Conservation (phyloP, 257 asterid species). For the Rhazya stricta region DNA sequence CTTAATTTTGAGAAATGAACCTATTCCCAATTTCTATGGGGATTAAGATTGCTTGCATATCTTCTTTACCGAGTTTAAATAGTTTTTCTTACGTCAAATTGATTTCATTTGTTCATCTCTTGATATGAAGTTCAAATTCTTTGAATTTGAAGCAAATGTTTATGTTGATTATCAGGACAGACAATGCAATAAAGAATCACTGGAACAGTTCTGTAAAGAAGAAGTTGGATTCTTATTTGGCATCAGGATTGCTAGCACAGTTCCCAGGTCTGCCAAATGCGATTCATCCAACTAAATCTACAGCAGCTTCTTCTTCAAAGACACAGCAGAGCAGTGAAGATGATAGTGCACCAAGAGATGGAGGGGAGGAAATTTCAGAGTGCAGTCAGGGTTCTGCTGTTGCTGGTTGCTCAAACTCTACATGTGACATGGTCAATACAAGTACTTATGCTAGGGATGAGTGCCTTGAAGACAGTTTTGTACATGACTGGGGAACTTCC, state of each 20-base stretch:
- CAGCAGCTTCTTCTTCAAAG: slow-evolving; percentile 56
- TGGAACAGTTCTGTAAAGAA: slow-evolving; percentile 96
- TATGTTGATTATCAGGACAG: slow-evolving; percentile 63
- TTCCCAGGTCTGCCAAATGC: slow-evolving; percentile 59
- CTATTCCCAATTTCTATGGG: slow-evolving; percentile 13
- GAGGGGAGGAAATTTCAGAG: slow-evolving; percentile 76
- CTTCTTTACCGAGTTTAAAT: slow-evolving; percentile 12
- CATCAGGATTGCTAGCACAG: slow-evolving; percentile 83
- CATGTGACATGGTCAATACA: slow-evolving; percentile 37
- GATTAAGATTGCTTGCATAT: slow-evolving; percentile 11
- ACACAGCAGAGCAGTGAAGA: slow-evolving; percentile 76
- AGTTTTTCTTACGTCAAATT: slow-evolving; percentile 21
- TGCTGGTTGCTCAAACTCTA: slow-evolving; percentile 48
- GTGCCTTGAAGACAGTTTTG: slow-evolving; percentile 44
- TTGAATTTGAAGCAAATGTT: slow-evolving; percentile 19
- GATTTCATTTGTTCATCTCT: slow-evolving; percentile 8
- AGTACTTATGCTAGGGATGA: slow-evolving; percentile 35
- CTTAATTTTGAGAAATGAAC: slow-evolving; percentile 16
- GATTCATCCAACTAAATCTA: slow-evolving; percentile 40
- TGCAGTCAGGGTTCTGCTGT: slow-evolving; percentile 72
- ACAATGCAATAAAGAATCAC: slow-evolving; percentile 89
- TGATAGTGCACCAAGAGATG: slow-evolving; percentile 42
- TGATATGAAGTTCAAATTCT: neutral
- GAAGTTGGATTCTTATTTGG: slow-evolving; percentile 74
- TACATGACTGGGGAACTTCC: slow-evolving; percentile 56